These are phyloP conservation scores for Fusarium solani-melongenae DNA, from an alignment of 2,329 filamentous ascomycete species.

Conservation along the genomic window DNA sequence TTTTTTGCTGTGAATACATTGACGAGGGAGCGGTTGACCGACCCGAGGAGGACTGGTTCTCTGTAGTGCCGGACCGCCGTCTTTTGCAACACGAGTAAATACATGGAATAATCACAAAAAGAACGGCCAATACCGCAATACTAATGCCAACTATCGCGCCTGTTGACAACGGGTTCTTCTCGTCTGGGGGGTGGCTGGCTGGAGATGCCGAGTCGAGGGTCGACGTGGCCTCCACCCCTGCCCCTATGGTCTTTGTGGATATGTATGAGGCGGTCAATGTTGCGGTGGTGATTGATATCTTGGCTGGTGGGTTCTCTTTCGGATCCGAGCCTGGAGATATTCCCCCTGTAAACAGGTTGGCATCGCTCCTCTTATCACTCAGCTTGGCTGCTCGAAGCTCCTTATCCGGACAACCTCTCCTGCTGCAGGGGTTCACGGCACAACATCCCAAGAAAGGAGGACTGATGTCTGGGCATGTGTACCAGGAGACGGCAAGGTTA, in stretches of 20 bases:
- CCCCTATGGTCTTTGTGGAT: neutral
- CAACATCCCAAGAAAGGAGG: conserved; percentile 56
- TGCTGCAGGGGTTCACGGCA: conserved; percentile 33
- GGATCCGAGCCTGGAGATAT: accelerated
- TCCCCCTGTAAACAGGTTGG: neutral
- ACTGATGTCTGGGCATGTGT: conserved; percentile 43
- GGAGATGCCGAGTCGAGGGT: neutral
- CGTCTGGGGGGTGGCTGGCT: neutral
- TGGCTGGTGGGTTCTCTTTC: neutral
- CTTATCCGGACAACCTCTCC: conserved; percentile 15
- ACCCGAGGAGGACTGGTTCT: neutral
- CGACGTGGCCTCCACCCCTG: neutral
- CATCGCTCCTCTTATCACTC: conserved; percentile 8
- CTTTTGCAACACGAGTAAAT: neutral
- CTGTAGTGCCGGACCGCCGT: neutral
- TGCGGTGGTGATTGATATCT: accelerated
- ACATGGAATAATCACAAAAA: neutral
- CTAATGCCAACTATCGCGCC: neutral
- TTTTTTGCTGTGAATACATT: neutral
- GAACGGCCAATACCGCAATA: neutral
- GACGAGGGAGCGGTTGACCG: neutral
- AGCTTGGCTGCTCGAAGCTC: conserved; percentile 30
- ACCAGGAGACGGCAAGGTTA: conserved; percentile 44
- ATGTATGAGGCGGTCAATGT: neutral
- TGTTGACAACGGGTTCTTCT: neutral